phyloP scores from a whole-genome alignment of 2,329 filamentous ascomycete species.

The Shiraia bambusicola region DNA sequence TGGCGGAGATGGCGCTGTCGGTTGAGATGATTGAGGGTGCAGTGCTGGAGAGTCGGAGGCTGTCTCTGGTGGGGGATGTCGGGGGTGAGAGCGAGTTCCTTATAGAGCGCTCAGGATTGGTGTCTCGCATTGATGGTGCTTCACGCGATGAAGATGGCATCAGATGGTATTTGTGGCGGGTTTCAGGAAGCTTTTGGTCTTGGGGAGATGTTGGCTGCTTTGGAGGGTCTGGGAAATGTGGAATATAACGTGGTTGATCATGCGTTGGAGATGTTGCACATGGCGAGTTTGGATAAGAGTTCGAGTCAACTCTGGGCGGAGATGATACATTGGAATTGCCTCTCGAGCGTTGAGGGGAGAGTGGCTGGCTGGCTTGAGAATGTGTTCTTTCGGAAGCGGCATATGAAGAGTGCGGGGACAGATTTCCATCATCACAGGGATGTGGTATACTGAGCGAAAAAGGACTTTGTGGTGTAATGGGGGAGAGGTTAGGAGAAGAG shows the following conservation, averaged over 20 bases:
- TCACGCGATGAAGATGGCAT: neutral
- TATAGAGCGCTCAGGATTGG: constrained; percentile 8
- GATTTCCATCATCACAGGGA: constrained; percentile 5
- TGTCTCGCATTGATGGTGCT: constrained; percentile 4
- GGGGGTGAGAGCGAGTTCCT: constrained; percentile 7
- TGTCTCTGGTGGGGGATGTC: constrained; percentile 2
- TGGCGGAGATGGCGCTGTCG: constrained; percentile 15
- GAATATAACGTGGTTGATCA: neutral
- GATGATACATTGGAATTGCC: constrained; percentile 3
- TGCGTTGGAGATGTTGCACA: constrained; percentile 10
- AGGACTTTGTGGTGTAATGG: neutral
- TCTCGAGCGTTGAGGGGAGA: constrained; percentile 11
- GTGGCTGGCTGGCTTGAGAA: constrained; percentile 15
- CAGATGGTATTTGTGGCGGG: neutral
- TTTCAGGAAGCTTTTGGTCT: neutral
- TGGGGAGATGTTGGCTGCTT: constrained; percentile 1
- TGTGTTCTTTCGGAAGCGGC: constrained; percentile 4
- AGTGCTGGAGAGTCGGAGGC: constrained; percentile 10
- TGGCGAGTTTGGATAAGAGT: constrained; percentile 2
- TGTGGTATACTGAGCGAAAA: constrained; percentile 2
- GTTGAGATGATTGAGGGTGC: constrained; percentile 20
- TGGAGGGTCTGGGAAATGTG: constrained; percentile 1
- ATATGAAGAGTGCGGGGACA: constrained; percentile 6
- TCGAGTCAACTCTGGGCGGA: neutral
- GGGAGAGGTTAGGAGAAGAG: constrained; percentile 3